Conservation (phyloP, 768 basidiomycete genomes). For the Xerocomus brunneocitrinus region DNA sequence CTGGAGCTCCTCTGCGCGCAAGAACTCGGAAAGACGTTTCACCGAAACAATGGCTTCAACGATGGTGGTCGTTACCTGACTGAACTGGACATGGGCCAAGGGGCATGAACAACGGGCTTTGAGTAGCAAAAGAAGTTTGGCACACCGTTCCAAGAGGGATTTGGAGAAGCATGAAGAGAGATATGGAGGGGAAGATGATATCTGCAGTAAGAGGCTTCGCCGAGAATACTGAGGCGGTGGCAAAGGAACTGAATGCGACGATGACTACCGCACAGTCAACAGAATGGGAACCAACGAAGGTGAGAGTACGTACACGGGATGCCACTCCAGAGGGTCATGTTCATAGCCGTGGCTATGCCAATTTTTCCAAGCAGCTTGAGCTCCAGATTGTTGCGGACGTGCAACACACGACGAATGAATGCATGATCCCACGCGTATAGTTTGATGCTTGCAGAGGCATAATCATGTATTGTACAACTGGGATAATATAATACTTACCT, state of each 20-base stretch:
- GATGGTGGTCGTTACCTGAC: constrained; percentile 70
- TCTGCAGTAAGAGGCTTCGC: constrained; percentile 77
- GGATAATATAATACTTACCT: constrained; percentile 39
- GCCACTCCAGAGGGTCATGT: constrained; percentile 60
- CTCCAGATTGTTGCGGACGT: constrained; percentile 79
- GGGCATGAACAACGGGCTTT: background rate
- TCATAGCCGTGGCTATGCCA: constrained; percentile 67
- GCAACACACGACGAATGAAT: constrained; percentile 71
- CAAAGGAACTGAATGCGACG: constrained; percentile 81
- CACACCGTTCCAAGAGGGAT: constrained; percentile 82
- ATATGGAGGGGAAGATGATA: constrained; percentile 91
- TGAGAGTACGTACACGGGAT: constrained; percentile 45
- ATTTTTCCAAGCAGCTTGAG: constrained; percentile 79
- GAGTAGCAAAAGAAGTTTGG: background rate
- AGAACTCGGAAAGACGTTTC: constrained; percentile 69
- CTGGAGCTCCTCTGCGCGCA: constrained; percentile 78
- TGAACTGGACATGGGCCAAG: constrained; percentile 40
- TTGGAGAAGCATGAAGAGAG: constrained; percentile 80
- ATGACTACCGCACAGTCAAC: constrained; percentile 38
- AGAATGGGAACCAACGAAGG: background rate
- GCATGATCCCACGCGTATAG: constrained; percentile 94
- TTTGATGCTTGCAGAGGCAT: constrained; percentile 57
- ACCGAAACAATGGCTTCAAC: constrained; percentile 89
- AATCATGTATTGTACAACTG: background rate
- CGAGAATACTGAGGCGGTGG: constrained; percentile 60